Evolutionary conservation across 208 protist genomes (phyloP), one percentile per base, ranked within the genome.

Genomic region (Angomonas deanei): DNA sequence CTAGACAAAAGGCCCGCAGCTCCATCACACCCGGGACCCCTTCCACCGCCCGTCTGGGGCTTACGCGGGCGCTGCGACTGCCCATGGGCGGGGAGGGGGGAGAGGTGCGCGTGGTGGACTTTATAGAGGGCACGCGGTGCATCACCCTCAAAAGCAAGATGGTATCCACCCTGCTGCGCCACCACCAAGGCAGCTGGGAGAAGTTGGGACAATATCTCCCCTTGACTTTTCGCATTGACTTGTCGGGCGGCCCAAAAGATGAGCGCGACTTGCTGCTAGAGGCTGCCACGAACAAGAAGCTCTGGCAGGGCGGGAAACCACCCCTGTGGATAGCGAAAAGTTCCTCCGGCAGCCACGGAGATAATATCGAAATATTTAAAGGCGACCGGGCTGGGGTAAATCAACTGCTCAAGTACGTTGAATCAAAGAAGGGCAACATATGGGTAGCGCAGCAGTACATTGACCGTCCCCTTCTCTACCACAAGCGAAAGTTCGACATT

Each of bases 91-190:
- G 42, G 56, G 66, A 71, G 11, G 61, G 64, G 30, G 70, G 77
- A 11, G 54, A 80, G 61, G 46, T 42, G 13, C 74, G 81, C 50
- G 61, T 93, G 39, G 71, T 89, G 6, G 78, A 90, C 57, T 89
- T 76, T 71, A 72, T 93, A 1, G 80, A 89, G 57, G 82, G 73
- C 39, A 80, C 78, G 24, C 77, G 82, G 23, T 82, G 70, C 39
- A 82, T 93, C 46, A 93, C 86, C 4, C 68, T 93, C 24, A 93
- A 91, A 39, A 80, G 79, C 42, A 72, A 70, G 21, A 93, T 93
- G 86, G 86, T 93, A 59, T 61, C 73, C n/a, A 86, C 82, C 11
- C 56, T 93, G 36, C 74, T 88, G 31, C 65, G 67, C n/a, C 68
- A 91, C 66, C 72, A 89, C 61, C 59, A 74, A 17, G 46, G 82